These are phyloP conservation scores for Tolypocladium amazonense DNA, from an alignment of 2,329 filamentous ascomycete species.

Conservation along the genomic window DNA sequence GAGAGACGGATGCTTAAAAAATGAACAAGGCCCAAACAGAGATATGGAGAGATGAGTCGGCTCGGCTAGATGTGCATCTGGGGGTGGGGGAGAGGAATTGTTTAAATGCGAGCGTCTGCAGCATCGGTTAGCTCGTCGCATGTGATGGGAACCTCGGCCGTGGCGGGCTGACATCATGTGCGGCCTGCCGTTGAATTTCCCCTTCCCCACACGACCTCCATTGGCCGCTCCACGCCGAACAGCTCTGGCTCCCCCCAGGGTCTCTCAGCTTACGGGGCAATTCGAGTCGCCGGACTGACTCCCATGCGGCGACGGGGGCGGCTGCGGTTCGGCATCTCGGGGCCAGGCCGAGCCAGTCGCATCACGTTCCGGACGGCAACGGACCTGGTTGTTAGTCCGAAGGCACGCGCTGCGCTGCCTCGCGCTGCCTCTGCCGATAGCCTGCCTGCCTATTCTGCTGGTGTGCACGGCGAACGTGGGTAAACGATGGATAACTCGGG, in stretches of 20 bases:
- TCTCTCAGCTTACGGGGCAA: background rate
- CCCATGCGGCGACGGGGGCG: background rate
- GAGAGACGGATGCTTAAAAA: background rate
- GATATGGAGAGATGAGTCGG: background rate
- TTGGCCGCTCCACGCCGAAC: background rate
- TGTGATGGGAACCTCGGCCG: constrained; percentile 22
- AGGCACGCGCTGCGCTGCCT: background rate
- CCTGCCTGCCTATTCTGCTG: background rate
- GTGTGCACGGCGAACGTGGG: background rate
- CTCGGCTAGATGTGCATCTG: background rate
- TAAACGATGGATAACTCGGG: background rate
- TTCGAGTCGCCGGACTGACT: background rate
- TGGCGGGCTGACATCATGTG: constrained; percentile 8
- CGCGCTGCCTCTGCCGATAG: background rate
- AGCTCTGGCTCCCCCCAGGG: background rate
- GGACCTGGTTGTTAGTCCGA: constrained; percentile 4
- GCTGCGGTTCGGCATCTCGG: background rate
- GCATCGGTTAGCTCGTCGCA: constrained; percentile 8
- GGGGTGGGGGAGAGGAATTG: background rate
- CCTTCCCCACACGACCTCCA: background rate
- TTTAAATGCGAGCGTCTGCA: constrained; percentile 4
- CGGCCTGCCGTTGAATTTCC: background rate
- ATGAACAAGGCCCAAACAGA: constrained; percentile 1
- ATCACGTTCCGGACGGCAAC: background rate
- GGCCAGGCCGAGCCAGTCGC: background rate